Percentiles rank a stretch among this genome's conserved stretches.
Evolutionary conservation across 108 stramenopile genomes (phyloP).

Genomic region (Craspedostauros australis): DNA sequence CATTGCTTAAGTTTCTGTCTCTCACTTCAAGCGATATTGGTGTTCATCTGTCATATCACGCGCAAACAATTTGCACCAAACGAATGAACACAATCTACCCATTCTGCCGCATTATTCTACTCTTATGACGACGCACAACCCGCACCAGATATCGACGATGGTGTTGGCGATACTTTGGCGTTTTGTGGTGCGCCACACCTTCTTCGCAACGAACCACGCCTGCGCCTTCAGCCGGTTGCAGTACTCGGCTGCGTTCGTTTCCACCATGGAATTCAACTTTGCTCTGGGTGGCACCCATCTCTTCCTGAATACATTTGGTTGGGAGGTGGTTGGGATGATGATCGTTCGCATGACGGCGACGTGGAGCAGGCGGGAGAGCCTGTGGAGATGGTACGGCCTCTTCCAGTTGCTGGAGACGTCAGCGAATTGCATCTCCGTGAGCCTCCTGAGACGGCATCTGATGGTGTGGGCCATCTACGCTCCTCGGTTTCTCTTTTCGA

Average conservation of each 20-base stretch:
- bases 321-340: conserved; percentile 65
- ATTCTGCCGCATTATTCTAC: too few relatives aligned
- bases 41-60: too few relatives aligned
- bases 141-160: conserved; percentile 28
- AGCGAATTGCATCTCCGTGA: conserved; percentile 68
- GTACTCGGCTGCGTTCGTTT: conserved; percentile 79
- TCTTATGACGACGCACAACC: too few relatives aligned
- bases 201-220: conserved; percentile 80
- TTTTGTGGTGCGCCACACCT: conserved; percentile 55
- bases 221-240: conserved; percentile 79
- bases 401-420: conserved; percentile 64
- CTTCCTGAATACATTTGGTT: conserved; percentile 81
- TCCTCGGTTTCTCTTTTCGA: conserved; percentile 67
- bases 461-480: conserved; percentile 92
- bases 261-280: conserved; percentile 64
- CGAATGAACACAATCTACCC: too few relatives aligned
- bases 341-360: conserved; percentile 35
- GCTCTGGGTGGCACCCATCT: conserved; percentile 59
- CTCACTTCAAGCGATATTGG: too few relatives aligned
- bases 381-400: conserved; percentile 62
- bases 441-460: conserved; percentile 65
- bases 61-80: too few relatives aligned
- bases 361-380: neutral
- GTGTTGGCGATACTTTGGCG: conserved; percentile 64
- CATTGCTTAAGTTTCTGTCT: too few relatives aligned